Evolutionary conservation across 768 basidiomycete genomes (phyloP).

Genomic region (Agrocybe chaxingu): DNA sequence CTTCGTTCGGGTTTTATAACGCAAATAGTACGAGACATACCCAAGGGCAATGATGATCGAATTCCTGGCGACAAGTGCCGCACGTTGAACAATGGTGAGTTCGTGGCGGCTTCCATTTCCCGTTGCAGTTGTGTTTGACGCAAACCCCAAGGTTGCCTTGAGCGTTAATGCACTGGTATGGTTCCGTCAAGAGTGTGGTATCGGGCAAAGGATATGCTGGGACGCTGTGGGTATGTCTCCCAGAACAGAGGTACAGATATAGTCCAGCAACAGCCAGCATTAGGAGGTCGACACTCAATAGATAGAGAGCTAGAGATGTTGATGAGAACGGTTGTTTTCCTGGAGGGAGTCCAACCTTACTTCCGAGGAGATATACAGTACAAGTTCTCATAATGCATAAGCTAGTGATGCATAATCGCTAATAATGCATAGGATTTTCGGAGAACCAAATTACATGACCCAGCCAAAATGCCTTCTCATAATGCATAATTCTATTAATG

Average conservation of each 20-base stretch:
- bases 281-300: conserved; percentile 22
- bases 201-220: conserved; percentile 29
- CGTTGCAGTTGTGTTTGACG: conserved; percentile 28
- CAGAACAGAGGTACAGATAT: conserved; percentile 31
- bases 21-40: conserved; percentile 18
- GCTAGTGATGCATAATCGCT: no score
- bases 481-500: no score
- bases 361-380: conserved; percentile 19
- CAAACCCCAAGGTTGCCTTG: conserved; percentile 33
- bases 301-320: conserved; percentile 24
- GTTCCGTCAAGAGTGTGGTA: conserved; percentile 26
- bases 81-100: conserved; percentile 44
- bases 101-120: conserved; percentile 41
- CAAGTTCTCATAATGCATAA: no score
- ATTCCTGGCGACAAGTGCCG: conserved; percentile 39
- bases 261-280: conserved; percentile 22
- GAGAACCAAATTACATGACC: no score
- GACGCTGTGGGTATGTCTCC: conserved; percentile 31
- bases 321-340: not conserved
- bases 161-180: conserved; percentile 34
- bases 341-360: conserved; percentile 11
- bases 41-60: conserved; percentile 49
- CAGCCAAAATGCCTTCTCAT: no score
- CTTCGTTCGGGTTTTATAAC: not conserved
- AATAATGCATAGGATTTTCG: no score